Conservation (phyloP, 106 monocot genomes). For the Ottelia alismoides region DNA sequence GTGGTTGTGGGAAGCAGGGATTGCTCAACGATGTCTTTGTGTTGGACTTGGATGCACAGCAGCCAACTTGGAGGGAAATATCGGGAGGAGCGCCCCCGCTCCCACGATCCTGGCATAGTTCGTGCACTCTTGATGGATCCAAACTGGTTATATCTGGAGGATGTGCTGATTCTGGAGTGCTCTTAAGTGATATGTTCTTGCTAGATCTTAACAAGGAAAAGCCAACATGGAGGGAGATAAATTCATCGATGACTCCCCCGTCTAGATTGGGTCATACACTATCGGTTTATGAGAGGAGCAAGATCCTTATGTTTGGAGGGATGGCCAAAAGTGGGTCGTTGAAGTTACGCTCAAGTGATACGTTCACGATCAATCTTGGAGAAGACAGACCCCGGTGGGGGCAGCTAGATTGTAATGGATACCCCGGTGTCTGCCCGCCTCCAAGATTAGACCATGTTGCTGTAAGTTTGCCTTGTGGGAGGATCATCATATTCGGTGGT, state of each 20-base stretch:
- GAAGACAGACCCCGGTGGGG: conserved; percentile 82
- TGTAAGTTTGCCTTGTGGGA: conserved; percentile 65
- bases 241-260: conserved; percentile 69
- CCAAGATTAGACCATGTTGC: conserved; percentile 92
- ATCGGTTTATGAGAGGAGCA: conserved; percentile 67
- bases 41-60: conserved; percentile 86
- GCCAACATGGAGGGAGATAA: conserved; percentile 83
- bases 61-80: conserved; percentile 84
- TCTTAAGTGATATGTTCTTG: conserved; percentile 72
- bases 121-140: conserved; percentile 84
- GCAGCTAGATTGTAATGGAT: conserved; percentile 66
- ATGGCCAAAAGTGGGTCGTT: conserved; percentile 85
- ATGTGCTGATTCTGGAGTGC: conserved; percentile 85
- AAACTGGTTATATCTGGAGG: conserved; percentile 92
- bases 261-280: conserved; percentile 81
- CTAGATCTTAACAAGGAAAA: conserved; percentile 81
- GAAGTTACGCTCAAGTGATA: conserved; percentile 68
- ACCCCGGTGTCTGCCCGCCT: conserved; percentile 84
- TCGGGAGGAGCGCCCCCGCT: conserved; percentile 64
- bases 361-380: conserved; percentile 70
- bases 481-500: conserved; percentile 88
- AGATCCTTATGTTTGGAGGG: conserved; percentile 94
- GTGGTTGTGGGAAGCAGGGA: conserved; percentile 83
- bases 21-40: conserved; percentile 91
- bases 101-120: conserved; percentile 93